Conservation (phyloP, 441 rosid genomes). For the Macaranga tanarius region DNA sequence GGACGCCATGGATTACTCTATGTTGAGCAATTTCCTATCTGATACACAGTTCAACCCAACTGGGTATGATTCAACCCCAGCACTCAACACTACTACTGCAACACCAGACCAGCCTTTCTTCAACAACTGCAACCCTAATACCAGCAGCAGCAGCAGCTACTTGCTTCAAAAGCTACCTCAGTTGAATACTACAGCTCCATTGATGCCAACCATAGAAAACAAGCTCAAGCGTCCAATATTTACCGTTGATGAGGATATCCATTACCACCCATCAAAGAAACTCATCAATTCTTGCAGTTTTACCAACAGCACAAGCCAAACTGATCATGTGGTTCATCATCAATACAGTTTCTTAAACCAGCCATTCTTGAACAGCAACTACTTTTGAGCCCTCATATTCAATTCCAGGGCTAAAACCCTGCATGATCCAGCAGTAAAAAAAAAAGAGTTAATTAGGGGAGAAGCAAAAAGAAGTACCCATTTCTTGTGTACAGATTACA, state of each 20-base stretch:
- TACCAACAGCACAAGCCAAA: conserved; percentile 36
- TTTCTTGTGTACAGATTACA: conserved; percentile 27
- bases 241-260: conserved; percentile 35
- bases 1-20: conserved; percentile 72
- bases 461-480: conserved; percentile 9
- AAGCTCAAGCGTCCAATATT: conserved; percentile 59
- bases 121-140: conserved; percentile 17
- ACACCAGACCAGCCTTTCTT: conserved; percentile 28
- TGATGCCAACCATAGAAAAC: conserved; percentile 35
- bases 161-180: conserved; percentile 56
- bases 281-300: conserved; percentile 40
- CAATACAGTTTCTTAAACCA: conserved; percentile 44
- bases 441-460: not conserved
- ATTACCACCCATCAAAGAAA: conserved; percentile 49
- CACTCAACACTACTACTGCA: conserved; percentile 11
- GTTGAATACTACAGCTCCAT: conserved; percentile 32
- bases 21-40: conserved; percentile 51
- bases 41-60: conserved; percentile 42
- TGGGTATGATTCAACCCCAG: conserved; percentile 39
- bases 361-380: conserved; percentile 60
- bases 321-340: conserved; percentile 32
- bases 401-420: conserved; percentile 49
- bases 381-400: conserved; percentile 49
- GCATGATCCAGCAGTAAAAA: not conserved
- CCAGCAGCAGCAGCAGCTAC: conserved; percentile 24